Conservation (phyloP, 768 basidiomycete genomes). For the Boletus eberwhitei region DNA sequence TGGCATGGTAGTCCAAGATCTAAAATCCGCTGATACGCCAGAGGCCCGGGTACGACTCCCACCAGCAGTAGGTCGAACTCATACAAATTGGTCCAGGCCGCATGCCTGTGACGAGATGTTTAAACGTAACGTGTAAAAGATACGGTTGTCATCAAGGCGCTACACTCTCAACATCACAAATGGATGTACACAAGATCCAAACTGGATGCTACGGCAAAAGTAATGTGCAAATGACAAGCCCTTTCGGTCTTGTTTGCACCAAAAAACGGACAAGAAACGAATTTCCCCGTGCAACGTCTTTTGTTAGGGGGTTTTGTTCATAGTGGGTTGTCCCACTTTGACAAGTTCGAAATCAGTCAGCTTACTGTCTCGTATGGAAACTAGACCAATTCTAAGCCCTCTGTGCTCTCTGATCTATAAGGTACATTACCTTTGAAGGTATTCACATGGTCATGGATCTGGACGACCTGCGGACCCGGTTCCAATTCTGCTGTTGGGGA, state of each 20-base stretch:
- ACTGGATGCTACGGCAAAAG: background rate
- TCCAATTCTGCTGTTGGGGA: background rate
- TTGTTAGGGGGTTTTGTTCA: background rate
- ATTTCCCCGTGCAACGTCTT: background rate
- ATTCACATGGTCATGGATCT: conserved; percentile 21
- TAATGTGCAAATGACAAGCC: background rate
- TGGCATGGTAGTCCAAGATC: background rate
- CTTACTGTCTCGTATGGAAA: background rate
- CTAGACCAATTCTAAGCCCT: background rate
- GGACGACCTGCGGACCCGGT: background rate
- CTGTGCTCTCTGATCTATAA: background rate
- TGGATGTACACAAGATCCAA: too few relatives aligned
- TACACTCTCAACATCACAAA: too few relatives aligned
- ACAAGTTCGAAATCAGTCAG: background rate
- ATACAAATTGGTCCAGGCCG: background rate
- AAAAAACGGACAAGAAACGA: background rate
- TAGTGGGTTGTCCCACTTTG: background rate
- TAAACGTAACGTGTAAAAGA: too few relatives aligned
- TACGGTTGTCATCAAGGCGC: too few relatives aligned
- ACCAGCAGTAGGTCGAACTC: background rate
- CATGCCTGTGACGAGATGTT: background rate
- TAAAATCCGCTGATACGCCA: background rate
- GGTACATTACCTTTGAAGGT: background rate
- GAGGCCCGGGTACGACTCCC: background rate
- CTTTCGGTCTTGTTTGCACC: too few relatives aligned